Percentiles rank a stretch among this genome's conserved stretches.
Evolutionary conservation across 345 rosid genomes (phyloP).

Genomic region (Citrus hindsii): DNA sequence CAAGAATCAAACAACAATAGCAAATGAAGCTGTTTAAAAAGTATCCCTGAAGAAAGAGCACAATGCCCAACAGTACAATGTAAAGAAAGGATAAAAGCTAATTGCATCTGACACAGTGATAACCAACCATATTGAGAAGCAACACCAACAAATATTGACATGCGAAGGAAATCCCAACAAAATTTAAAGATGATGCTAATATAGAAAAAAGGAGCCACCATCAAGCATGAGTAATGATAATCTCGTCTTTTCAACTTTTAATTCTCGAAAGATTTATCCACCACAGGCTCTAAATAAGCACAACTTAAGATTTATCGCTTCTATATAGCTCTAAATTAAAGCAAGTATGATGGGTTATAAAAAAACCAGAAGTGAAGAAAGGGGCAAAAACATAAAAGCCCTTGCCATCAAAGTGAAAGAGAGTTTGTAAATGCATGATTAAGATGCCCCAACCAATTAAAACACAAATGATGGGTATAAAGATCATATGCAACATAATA

Average conservation of each 20-base stretch:
- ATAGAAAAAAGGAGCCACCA: background rate
- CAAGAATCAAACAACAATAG: conserved; percentile 7
- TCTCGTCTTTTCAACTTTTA: background rate
- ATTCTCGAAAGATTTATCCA: background rate
- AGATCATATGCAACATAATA: background rate
- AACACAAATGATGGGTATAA: background rate
- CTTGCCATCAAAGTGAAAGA: background rate
- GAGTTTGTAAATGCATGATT: background rate
- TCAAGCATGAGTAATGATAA: background rate
- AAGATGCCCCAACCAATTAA: background rate
- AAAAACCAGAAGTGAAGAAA: background rate
- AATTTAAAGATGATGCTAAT: background rate
- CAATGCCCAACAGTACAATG: background rate
- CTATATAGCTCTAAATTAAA: background rate
- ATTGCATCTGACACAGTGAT: background rate
- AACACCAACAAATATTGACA: background rate
- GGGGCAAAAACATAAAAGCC: background rate
- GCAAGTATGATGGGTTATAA: background rate
- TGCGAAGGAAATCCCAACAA: background rate
- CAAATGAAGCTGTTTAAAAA: background rate
- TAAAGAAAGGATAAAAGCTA: background rate
- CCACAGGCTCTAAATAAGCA: background rate
- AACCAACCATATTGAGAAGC: background rate
- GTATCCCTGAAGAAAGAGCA: background rate
- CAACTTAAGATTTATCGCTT: background rate